phyloP scores from a whole-genome alignment of 2,329 filamentous ascomycete species.

The Cercospora zeae-maydis region DNA sequence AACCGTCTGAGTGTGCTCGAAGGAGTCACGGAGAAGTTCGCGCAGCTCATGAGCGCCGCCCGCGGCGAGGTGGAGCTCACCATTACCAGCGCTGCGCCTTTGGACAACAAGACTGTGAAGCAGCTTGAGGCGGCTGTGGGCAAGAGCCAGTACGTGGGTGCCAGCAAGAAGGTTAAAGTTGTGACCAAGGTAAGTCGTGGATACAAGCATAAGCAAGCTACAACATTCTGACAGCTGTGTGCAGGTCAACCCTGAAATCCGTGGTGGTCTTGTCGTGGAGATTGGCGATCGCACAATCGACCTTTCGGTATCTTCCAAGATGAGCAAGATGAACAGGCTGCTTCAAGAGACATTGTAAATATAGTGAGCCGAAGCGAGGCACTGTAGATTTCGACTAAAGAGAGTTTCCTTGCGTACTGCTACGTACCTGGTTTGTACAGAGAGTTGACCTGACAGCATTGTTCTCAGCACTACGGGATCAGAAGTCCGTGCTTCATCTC shows the following conservation, averaged over 20 bases:
- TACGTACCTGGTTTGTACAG: background rate
- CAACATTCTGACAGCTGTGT: slow-evolving; percentile 6
- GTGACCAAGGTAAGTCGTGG: slow-evolving; percentile 67
- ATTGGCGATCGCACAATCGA: slow-evolving; percentile 98
- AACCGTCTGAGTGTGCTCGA: slow-evolving; percentile 83
- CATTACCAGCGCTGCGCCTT: slow-evolving; percentile 83
- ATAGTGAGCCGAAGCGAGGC: slow-evolving; percentile 27
- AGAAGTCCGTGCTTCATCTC: background rate
- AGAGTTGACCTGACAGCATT: background rate
- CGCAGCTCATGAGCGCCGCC: slow-evolving; percentile 78
- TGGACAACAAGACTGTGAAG: slow-evolving; percentile 80
- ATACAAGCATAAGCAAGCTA: background rate
- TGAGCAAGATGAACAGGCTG: slow-evolving; percentile 99
- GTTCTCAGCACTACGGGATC: background rate
- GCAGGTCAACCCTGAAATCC: slow-evolving; percentile 88
- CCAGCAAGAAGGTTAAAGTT: slow-evolving; percentile 97
- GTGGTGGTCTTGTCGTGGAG: slow-evolving; percentile 92
- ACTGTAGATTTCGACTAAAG: slow-evolving; percentile 20
- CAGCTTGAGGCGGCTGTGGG: slow-evolving; percentile 82
- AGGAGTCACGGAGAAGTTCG: slow-evolving; percentile 84
- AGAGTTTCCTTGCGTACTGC: slow-evolving; percentile 13
- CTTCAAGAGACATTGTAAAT: slow-evolving; percentile 94
- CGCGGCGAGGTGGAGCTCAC: slow-evolving; percentile 90
- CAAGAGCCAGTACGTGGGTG: slow-evolving; percentile 83
- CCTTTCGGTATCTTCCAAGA: slow-evolving; percentile 88